Conservation (phyloP, 2,329 filamentous ascomycete species). For the Fusarium graminum region DNA sequence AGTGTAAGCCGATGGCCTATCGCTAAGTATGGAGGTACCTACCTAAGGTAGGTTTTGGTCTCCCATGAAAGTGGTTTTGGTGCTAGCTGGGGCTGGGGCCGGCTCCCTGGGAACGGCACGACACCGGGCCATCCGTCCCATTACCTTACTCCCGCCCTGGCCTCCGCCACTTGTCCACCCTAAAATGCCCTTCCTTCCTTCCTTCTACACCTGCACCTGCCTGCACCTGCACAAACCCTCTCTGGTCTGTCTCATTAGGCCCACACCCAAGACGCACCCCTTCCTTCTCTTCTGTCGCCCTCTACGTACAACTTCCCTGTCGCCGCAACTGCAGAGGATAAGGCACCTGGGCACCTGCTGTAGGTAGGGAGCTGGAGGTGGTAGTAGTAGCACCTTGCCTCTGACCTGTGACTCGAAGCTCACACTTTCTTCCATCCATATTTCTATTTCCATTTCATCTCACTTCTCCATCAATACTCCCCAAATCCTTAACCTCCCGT, state of each 20-base stretch:
- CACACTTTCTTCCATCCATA: background rate
- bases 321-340: slow-evolving; percentile 27
- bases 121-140: slow-evolving; percentile 56
- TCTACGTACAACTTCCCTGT: slow-evolving; percentile 33
- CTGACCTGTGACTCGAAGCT: background rate
- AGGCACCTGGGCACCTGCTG: slow-evolving; percentile 13
- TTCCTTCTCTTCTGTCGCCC: slow-evolving; percentile 10
- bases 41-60: slow-evolving; percentile 1
- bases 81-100: slow-evolving; percentile 47
- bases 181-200: slow-evolving; percentile 38
- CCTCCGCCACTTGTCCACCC: slow-evolving; percentile 49
- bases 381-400: slow-evolving; percentile 11
- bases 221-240: slow-evolving; percentile 29
- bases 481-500: slow-evolving; percentile 11
- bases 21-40: no score
- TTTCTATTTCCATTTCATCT: slow-evolving; percentile 12
- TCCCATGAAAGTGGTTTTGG: slow-evolving; percentile 24
- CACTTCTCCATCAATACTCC: slow-evolving; percentile 26
- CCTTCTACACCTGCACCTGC: slow-evolving; percentile 37
- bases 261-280: slow-evolving; percentile 23
- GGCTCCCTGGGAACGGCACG: slow-evolving; percentile 56
- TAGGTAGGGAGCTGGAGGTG: slow-evolving; percentile 12
- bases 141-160: slow-evolving; percentile 56
- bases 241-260: slow-evolving; percentile 11
- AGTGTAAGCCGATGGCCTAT: background rate